These are phyloP conservation scores for Clavispora fructus DNA, from an alignment of 805 yeast genomes.

Conservation along the genomic window DNA sequence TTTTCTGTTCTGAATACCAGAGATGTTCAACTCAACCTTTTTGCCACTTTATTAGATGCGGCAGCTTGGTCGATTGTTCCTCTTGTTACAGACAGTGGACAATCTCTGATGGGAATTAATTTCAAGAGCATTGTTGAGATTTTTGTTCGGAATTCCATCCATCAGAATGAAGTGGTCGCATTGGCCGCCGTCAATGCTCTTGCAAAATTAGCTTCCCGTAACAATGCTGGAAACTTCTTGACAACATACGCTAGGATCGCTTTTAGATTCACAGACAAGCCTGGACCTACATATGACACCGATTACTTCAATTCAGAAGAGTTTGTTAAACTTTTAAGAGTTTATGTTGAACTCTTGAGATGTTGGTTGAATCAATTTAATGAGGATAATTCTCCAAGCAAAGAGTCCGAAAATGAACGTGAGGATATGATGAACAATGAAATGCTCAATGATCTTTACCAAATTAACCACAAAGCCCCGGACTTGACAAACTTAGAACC, in stretches of 20 bases:
- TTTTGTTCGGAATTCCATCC: conserved; percentile 70
- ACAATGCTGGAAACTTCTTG: conserved; percentile 64
- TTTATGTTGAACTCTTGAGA: conserved; percentile 74
- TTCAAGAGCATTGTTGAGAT: conserved; percentile 68
- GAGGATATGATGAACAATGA: conserved; percentile 35
- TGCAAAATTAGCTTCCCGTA: conserved; percentile 59
- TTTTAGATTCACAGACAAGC: conserved; percentile 72
- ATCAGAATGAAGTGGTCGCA: conserved; percentile 57
- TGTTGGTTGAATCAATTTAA: conserved; percentile 74
- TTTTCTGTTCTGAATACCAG: conserved; percentile 27
- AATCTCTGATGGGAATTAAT: conserved; percentile 41
- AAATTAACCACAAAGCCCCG: conserved; percentile 40
- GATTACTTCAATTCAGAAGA: conserved; percentile 58
- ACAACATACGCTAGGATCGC: conserved; percentile 76
- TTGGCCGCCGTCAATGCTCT: conserved; percentile 60
- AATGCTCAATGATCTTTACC: conserved; percentile 37
- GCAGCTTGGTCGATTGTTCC: conserved; percentile 59
- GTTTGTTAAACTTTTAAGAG: conserved; percentile 52
- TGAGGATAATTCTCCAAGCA: conserved; percentile 24
- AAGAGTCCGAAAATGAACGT: conserved; percentile 26
- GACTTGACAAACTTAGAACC: conserved; percentile 21
- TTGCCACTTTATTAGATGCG: conserved; percentile 64
- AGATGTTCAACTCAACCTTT: conserved; percentile 50
- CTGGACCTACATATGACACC: conserved; percentile 48
- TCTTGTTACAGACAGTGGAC: conserved; percentile 34